Evolutionary conservation across 2,329 filamentous ascomycete species (phyloP).

Genomic region (Botrytis elliptica): DNA sequence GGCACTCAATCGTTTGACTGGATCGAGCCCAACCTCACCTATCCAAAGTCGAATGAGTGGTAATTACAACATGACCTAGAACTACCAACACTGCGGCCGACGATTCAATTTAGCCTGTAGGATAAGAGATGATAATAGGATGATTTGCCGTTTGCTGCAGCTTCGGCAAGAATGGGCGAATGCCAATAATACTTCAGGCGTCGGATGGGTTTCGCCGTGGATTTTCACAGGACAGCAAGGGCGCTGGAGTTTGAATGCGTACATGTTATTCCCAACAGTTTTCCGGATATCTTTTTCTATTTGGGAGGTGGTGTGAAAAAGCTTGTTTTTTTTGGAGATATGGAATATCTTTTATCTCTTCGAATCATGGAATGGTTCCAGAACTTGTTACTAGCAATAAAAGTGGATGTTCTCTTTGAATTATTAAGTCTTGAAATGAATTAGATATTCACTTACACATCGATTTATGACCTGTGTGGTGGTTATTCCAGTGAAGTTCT

Average conservation of each 20-base stretch:
- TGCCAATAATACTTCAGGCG: constrained; percentile 34
- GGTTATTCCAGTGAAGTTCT: background rate
- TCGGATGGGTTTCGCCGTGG: constrained; percentile 34
- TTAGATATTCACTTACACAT: background rate
- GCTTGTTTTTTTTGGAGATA: constrained; percentile 18
- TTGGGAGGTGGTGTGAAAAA: constrained; percentile 21
- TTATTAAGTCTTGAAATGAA: background rate
- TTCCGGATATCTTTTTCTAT: constrained; percentile 17
- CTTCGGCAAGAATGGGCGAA: constrained; percentile 37
- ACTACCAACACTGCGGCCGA: constrained; percentile 20
- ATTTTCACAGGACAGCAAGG: constrained; percentile 34
- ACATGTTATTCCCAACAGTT: constrained; percentile 9
- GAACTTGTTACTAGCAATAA: constrained; percentile 11
- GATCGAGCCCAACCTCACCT: constrained; percentile 45
- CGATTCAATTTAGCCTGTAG: constrained; percentile 33
- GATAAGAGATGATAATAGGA: constrained; percentile 33
- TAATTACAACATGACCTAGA: constrained; percentile 33
- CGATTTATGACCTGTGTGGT: background rate
- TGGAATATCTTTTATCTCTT: constrained; percentile 9
- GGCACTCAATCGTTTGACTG: constrained; percentile 59
- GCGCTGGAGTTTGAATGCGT: constrained; percentile 30
- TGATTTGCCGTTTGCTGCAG: constrained; percentile 30
- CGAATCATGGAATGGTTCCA: constrained; percentile 11
- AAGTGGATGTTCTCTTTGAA: background rate
- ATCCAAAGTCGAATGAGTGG: constrained; percentile 43